A percentile compares a stretch with the other conserved stretches of the same genome.
These are phyloP conservation scores for Parasitella parasitica DNA, from an alignment of 371 early-diverging fungal species.

Conservation along the genomic window DNA sequence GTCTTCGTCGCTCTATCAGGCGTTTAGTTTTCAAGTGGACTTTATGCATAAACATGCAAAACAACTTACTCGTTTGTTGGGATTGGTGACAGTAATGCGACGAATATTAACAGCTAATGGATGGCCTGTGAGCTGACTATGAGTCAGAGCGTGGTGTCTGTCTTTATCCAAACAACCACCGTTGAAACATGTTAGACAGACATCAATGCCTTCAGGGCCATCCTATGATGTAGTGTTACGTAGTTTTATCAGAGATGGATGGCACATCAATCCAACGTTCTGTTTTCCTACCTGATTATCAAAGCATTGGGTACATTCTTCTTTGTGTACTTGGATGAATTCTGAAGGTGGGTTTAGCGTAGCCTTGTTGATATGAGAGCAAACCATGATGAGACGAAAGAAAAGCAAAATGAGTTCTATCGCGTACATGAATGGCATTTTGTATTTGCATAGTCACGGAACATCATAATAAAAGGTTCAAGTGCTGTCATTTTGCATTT, in stretches of 20 bases:
- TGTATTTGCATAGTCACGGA: no score
- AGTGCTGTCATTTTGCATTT: no score
- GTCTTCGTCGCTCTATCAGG: constrained; percentile 23
- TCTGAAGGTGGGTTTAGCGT: constrained; percentile 40
- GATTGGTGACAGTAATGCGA: constrained; percentile 50
- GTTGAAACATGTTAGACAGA: constrained; percentile 92
- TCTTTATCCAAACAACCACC: constrained; percentile 74
- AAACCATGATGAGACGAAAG: constrained; percentile 41
- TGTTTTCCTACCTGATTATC: constrained; percentile 68
- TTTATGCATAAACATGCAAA: background rate
- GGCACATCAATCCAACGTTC: background rate
- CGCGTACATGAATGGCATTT: no score
- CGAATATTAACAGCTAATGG: constrained; percentile 84
- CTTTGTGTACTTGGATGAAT: constrained; percentile 78
- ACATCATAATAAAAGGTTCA: no score
- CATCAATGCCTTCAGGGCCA: constrained; percentile 77
- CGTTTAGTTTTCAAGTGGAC: background rate
- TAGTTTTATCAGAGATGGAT: background rate
- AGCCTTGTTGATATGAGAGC: constrained; percentile 41
- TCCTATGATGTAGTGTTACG: constrained; percentile 43
- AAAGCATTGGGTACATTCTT: constrained; percentile 95
- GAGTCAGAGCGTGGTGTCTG: constrained; percentile 74
- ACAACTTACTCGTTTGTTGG: constrained; percentile 33
- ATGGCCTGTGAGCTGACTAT: constrained; percentile 71
- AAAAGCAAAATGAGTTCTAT: no score